phyloP scores from a whole-genome alignment of 2,329 filamentous ascomycete genomes.

The Coniosporium tulheliwenetii region DNA sequence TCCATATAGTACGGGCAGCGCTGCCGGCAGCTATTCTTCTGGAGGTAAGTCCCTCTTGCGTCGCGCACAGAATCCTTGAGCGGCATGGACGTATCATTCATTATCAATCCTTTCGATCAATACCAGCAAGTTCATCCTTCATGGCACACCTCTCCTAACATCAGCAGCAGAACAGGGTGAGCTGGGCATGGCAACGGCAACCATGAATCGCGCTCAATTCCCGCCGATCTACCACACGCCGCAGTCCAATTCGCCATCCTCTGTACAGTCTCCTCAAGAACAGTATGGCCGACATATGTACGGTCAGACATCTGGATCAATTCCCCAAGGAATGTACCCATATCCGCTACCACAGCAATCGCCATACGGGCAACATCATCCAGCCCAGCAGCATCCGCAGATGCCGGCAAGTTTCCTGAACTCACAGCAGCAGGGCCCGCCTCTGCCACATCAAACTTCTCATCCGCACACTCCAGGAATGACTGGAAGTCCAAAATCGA shows the following conservation, averaged over 20 bases:
- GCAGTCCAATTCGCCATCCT: slow-evolving; percentile 87
- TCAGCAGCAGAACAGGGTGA: slow-evolving; percentile 57
- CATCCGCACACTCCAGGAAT: slow-evolving; percentile 41
- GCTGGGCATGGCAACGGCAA: slow-evolving; percentile 46
- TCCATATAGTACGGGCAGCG: slow-evolving; percentile 69
- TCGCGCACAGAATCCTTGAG: neutral
- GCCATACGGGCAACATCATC: slow-evolving; percentile 40
- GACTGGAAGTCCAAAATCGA: slow-evolving; percentile 40
- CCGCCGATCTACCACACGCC: slow-evolving; percentile 92
- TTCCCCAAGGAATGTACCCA: slow-evolving; percentile 28
- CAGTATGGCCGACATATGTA: slow-evolving; percentile 75
- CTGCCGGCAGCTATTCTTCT: slow-evolving; percentile 71
- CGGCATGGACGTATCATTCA: too few species aligned
- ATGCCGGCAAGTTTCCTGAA: slow-evolving; percentile 35
- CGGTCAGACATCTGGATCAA: slow-evolving; percentile 73
- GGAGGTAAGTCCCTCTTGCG: slow-evolving; percentile 47
- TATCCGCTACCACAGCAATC: slow-evolving; percentile 40
- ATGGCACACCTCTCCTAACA: slow-evolving; percentile 25
- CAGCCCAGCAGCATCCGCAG: slow-evolving; percentile 32
- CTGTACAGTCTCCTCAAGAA: slow-evolving; percentile 84
- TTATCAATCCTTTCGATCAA: too few species aligned
- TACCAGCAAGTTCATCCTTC: neutral
- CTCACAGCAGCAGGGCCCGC: slow-evolving; percentile 32
- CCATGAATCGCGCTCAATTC: slow-evolving; percentile 51
- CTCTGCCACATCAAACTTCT: slow-evolving; percentile 23